A percentile compares a stretch with the other conserved stretches of the same genome.
These are phyloP conservation scores for Thalia dealbata DNA, from an alignment of 176 grass and related monocot species.

Conservation along the genomic window DNA sequence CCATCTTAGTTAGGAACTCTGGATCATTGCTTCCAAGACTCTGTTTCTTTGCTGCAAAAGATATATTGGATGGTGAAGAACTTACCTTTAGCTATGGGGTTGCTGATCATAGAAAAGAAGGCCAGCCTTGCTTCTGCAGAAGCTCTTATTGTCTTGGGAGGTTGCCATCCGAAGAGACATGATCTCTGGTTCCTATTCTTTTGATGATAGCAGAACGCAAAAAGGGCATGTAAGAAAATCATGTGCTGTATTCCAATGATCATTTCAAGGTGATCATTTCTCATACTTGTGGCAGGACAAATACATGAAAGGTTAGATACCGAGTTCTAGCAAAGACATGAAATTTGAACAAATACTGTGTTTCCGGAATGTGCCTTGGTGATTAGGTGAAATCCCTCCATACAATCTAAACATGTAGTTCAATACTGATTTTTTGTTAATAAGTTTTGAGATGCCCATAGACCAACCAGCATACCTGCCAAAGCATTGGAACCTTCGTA, in stretches of 20 bases:
- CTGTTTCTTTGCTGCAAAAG: slow-evolving; percentile 54
- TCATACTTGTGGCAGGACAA: neutral
- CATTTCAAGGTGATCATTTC: neutral
- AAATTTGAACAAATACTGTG: no score
- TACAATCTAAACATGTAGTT: no score
- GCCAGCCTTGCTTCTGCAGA: slow-evolving; percentile 54
- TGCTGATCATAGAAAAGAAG: slow-evolving; percentile 26
- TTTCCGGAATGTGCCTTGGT: no score
- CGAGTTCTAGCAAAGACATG: no score
- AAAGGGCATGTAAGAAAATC: neutral
- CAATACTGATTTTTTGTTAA: no score
- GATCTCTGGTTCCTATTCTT: neutral
- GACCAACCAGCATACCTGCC: no score
- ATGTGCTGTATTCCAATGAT: neutral
- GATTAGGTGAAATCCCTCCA: no score
- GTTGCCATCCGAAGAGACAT: slow-evolving; percentile 81
- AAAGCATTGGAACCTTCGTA: no score
- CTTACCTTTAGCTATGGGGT: slow-evolving; percentile 68
- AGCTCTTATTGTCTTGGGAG: slow-evolving; percentile 47
- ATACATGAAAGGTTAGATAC: no score
- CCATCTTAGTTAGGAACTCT: slow-evolving; percentile 55
- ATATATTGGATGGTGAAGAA: slow-evolving; percentile 58
- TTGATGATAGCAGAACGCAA: neutral
- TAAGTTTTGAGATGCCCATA: no score
- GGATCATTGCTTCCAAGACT: slow-evolving; percentile 71